Evolutionary conservation across 1,284 basidiomycete genomes (phyloP), one percentile per base, ranked within the genome.

Genomic region (Fistulinella cinereoalba): DNA sequence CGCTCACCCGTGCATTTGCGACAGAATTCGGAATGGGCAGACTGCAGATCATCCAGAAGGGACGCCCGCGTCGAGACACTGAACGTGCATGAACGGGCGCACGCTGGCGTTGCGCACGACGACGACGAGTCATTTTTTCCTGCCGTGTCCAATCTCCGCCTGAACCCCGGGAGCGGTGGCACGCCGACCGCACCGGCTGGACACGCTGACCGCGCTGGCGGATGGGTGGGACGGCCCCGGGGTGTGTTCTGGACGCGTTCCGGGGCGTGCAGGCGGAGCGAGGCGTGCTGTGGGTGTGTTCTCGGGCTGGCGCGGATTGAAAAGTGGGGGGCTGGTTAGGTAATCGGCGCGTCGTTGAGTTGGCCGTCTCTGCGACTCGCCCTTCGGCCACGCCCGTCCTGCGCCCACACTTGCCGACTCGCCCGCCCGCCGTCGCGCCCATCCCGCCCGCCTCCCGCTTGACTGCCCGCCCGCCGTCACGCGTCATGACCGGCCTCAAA

Each of bases 401-500:
- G 28, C 19, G 21, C 34, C 10, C 44, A 25, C 50, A 33, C 41
- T 38, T 51, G 7, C 33, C 28, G 48, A 51, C 32, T 40, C 27
- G 27, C 21, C n/a, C n/a, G n/a, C n/a, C n/a, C n/a, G n/a, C n/a
- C n/a, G n/a, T n/a, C n/a, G n/a, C n/a, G n/a, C n/a, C n/a, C n/a
- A 5, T 72, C 76, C 1, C 27, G 21, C 31, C 10, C 45, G 34
- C 34, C 43, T 37, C 16, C n/a, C 19, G 12, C 24, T 12, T 24
- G 8, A 32, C 27, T 41, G n/a, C 23, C 5, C 29, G n/a, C 24
- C 36, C 36, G 13, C 29, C 24, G n/a, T 25, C 29, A 9, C 6
- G 6, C 37, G 28, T 59, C 51, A 87, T 87, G 84, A 80, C 84
- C 49, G 78, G 79, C 46, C 76, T 88, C 67, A 85, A 84, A 72